A percentile compares a stretch with the other conserved stretches of the same genome.
Evolutionary conservation across 2,329 filamentous ascomycete species (phyloP).

Genomic region (Fusarium lyarnte): DNA sequence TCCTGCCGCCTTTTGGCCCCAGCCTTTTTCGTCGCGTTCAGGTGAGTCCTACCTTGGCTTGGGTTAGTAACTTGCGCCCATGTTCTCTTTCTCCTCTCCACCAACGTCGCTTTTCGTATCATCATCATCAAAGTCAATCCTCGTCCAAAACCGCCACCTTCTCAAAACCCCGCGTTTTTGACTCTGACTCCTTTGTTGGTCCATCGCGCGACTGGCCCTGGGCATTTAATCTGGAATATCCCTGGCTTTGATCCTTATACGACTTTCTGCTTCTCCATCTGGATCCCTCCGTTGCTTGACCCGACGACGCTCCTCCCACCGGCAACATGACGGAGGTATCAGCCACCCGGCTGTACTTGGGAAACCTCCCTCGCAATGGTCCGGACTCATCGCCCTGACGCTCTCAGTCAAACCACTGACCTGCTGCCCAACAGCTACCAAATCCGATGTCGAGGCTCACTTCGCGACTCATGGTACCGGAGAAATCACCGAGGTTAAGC

Average conservation of each 20-base stretch:
- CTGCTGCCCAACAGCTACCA: conserved; percentile 77
- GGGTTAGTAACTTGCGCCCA: conserved; percentile 20
- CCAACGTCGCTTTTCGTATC: conserved; percentile 31
- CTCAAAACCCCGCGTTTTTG: conserved; percentile 28
- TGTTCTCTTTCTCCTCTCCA: conserved; percentile 42
- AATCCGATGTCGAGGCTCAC: conserved; percentile 94
- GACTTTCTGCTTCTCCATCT: conserved; percentile 21
- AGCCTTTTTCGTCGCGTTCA: conserved; percentile 43
- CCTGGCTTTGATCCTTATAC: conserved; percentile 23
- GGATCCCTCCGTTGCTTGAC: conserved; percentile 26
- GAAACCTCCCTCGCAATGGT: conserved; percentile 97
- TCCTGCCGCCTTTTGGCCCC: conserved; percentile 40
- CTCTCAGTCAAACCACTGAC: conserved; percentile 55
- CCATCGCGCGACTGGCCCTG: conserved; percentile 39
- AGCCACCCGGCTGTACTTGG: conserved; percentile 93
- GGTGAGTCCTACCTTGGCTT: not conserved
- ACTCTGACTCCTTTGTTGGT: conserved; percentile 30
- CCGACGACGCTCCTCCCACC: conserved; percentile 27
- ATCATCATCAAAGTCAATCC: conserved; percentile 19
- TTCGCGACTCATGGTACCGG: conserved; percentile 96
- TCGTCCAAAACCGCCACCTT: conserved; percentile 13
- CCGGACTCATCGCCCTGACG: conserved; percentile 50
- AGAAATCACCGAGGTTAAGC: conserved; percentile 98
- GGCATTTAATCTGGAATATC: conserved; percentile 35
- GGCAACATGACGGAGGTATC: conserved; percentile 85